Base-by-base conservation (phyloP, 345 rosid genomes). In the Anastatica hierochuntica region DNA sequence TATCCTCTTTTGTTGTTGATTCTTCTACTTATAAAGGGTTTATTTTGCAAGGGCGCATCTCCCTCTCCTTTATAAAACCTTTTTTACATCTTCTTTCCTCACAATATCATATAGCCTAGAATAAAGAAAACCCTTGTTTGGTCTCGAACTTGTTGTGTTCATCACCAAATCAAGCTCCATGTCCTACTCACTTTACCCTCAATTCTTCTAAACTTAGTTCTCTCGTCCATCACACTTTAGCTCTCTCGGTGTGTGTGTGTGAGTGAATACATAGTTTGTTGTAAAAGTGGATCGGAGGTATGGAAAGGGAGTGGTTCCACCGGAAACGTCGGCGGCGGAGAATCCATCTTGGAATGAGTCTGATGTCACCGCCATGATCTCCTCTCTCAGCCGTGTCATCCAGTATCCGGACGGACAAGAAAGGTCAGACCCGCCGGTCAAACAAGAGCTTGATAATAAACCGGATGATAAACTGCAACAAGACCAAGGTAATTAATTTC, bases 351-450 rank as follows among this genome's bases (percentile, higher is more conserved):
- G 85, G 79, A 53, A 83, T 9, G 95, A 79, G 70, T 62, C 79
- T 3, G 98, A 79, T 44, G 82, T 80, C 71, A 76, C 83, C 8
- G 90, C 95, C 45, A 84, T 90, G 92, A 88, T 87, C 60, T 80
- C 88, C 2, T 76, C 82, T 68, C 85, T 90, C 31, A 58, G 87
- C 34, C 84, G 69, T 44, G 80, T 64, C 57, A 83, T 80, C 29
- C 68, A 75, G 16, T 58, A 83, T 19, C 66, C 71, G 8, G 23
- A 51, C 14, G 43, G 46, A 10, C 37, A 23, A 13, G 26, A 49
- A 30, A 23, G 45, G 10, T 12, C 68, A 50, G 33, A 49, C 59
- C 54, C 68, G 3, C 36, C 56, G 12, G 71, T 55, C 33, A 68
- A 65, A 58, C 59, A 68, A 65, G 71, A 74, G 56, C 43, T 66